Evolutionary conservation across 1,284 basidiomycete genomes (phyloP).

Genomic region (Heterobasidion annosum): DNA sequence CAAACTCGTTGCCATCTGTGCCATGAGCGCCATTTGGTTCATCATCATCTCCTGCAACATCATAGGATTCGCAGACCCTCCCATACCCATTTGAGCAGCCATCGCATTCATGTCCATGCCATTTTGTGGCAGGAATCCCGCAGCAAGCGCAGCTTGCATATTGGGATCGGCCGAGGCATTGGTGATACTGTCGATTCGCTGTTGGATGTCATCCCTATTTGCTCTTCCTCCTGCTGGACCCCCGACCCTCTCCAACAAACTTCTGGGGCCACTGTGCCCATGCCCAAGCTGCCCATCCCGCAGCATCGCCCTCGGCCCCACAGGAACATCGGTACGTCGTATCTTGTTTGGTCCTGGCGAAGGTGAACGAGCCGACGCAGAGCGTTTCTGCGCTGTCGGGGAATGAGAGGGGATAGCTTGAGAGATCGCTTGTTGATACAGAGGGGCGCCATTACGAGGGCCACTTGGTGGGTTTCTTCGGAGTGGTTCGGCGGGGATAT

Average conservation of each 20-base stretch:
- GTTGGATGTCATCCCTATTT: constrained; percentile 59
- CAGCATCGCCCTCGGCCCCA: constrained; percentile 74
- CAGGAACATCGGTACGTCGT: constrained; percentile 65
- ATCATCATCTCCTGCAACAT: constrained; percentile 79
- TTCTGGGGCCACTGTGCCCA: constrained; percentile 33
- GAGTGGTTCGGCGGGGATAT: constrained; percentile 26
- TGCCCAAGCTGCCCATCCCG: constrained; percentile 30
- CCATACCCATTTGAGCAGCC: constrained; percentile 16
- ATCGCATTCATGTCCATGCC: constrained; percentile 58
- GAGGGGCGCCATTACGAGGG: constrained; percentile 17
- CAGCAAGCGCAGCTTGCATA: constrained; percentile 46
- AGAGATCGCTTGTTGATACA: constrained; percentile 64
- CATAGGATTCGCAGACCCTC: constrained; percentile 51
- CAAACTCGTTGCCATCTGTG: constrained; percentile 69
- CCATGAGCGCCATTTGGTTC: constrained; percentile 81
- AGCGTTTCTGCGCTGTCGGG: constrained; percentile 52
- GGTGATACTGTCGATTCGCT: constrained; percentile 70
- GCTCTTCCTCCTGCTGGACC: constrained; percentile 22
- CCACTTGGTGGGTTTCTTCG: constrained; percentile 37
- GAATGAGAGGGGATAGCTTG: constrained; percentile 50
- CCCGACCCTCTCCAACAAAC: constrained; percentile 68
- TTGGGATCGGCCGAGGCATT: constrained; percentile 26
- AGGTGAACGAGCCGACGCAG: constrained; percentile 64
- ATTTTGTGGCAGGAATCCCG: constrained; percentile 34
- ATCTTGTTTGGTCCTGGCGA: constrained; percentile 64